phyloP scores from a whole-genome alignment of 2,329 filamentous ascomycete genomes.

The Fusarium veterinarium region DNA sequence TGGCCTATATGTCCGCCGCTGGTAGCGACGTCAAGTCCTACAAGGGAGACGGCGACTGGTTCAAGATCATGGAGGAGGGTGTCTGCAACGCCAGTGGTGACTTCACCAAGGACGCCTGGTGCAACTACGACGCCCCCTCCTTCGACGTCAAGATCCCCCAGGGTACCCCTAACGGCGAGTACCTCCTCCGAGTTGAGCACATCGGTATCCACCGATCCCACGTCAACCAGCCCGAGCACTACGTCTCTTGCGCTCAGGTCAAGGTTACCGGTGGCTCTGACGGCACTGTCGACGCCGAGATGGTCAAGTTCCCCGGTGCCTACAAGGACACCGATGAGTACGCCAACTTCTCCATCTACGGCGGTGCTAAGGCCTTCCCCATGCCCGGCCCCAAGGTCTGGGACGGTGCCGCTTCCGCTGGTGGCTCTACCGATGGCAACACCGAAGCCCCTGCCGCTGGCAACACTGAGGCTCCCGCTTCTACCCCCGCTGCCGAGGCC shows the following conservation, averaged over 20 bases:
- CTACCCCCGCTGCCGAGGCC: background rate
- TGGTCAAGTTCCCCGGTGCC: constrained; percentile 24
- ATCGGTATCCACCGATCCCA: constrained; percentile 22
- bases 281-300: constrained; percentile 21
- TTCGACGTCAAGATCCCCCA: constrained; percentile 21
- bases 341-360: constrained; percentile 28
- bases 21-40: constrained; percentile 18
- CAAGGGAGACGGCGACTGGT: constrained; percentile 18
- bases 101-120: constrained; percentile 30
- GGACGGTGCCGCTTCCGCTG: background rate
- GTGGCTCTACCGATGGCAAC: background rate
- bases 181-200: constrained; percentile 29
- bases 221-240: constrained; percentile 28
- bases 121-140: constrained; percentile 17
- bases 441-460: background rate
- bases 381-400: constrained; percentile 24
- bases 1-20: constrained; percentile 23
- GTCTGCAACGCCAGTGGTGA: constrained; percentile 20
- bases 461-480: background rate
- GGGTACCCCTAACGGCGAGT: constrained; percentile 17
- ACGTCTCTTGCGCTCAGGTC: constrained; percentile 24
- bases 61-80: constrained; percentile 29
- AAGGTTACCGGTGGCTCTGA: constrained; percentile 14
- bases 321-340: constrained; percentile 19
- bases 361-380: constrained; percentile 17